Conservation (phyloP, 108 stramenopile genomes). For the Nannochloropsis gaditana region DNA sequence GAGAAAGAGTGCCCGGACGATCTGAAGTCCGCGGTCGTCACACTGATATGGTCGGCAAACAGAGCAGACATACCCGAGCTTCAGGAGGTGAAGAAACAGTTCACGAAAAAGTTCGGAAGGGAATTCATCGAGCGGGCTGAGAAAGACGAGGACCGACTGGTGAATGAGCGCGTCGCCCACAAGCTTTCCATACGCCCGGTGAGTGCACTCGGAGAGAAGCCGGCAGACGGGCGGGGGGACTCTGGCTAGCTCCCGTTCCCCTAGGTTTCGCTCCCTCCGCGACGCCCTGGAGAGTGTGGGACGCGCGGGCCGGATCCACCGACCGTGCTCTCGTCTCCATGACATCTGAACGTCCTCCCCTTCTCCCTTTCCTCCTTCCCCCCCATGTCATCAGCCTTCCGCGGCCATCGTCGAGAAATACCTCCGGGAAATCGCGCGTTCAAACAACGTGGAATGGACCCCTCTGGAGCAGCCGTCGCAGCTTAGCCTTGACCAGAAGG, state of each 20-base stretch:
- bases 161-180: slow-evolving; percentile 21
- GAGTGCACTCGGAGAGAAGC: neutral
- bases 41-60: slow-evolving; percentile 68
- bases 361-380: neutral
- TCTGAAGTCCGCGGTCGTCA: slow-evolving; percentile 61
- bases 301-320: too few relatives aligned
- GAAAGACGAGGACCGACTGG: slow-evolving; percentile 18
- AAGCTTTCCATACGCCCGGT: slow-evolving; percentile 5
- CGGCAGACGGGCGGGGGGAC: neutral
- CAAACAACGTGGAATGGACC: neutral
- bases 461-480: neutral
- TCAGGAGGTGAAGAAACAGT: slow-evolving; percentile 66
- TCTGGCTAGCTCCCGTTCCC: neutral
- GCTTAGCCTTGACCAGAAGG: neutral
- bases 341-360: neutral
- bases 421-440: neutral
- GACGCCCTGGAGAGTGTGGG: too few relatives aligned
- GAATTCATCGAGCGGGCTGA: slow-evolving; percentile 60
- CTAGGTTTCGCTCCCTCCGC: neutral
- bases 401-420: neutral
- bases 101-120: slow-evolving; percentile 72
- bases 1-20: slow-evolving; percentile 69
- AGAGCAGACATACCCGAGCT: slow-evolving; percentile 75
- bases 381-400: neutral
- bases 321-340: neutral